Conservation (phyloP, 768 basidiomycete species). For the Boletus sp. region DNA sequence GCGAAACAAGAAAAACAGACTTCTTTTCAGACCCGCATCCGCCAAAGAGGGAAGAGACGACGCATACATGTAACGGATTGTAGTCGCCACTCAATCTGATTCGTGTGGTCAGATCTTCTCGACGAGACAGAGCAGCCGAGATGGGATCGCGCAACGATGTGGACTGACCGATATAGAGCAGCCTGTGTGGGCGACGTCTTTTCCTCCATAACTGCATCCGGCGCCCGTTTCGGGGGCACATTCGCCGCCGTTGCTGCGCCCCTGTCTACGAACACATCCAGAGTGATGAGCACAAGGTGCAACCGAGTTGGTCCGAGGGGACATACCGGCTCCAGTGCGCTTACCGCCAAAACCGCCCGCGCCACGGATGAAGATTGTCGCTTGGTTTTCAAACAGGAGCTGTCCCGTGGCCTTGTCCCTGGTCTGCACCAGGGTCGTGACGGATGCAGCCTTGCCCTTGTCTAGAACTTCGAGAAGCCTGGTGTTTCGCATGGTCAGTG, state of each 20-base stretch:
- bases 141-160: background rate
- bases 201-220: constrained; percentile 88
- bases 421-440: constrained; percentile 77
- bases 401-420: constrained; percentile 76
- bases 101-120: background rate
- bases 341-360: constrained; percentile 95
- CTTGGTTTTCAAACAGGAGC: constrained; percentile 88
- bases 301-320: background rate
- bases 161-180: constrained; percentile 82
- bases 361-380: constrained; percentile 89
- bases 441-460: constrained; percentile 92
- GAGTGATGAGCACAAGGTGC: background rate
- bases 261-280: constrained; percentile 56
- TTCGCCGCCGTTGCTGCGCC: constrained; percentile 86
- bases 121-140: constrained; percentile 5
- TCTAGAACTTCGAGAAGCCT: constrained; percentile 81
- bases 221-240: constrained; percentile 72
- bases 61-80: constrained; percentile 83
- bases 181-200: constrained; percentile 81
- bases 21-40: constrained; percentile 2
- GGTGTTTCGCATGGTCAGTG: constrained; percentile 4
- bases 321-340: constrained; percentile 72
- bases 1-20: background rate
- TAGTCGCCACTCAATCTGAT: constrained; percentile 82
- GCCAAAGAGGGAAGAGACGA: background rate